These are phyloP conservation scores for Pulveroboletus frians DNA, from an alignment of 768 basidiomycete genomes.

Conservation along the genomic window DNA sequence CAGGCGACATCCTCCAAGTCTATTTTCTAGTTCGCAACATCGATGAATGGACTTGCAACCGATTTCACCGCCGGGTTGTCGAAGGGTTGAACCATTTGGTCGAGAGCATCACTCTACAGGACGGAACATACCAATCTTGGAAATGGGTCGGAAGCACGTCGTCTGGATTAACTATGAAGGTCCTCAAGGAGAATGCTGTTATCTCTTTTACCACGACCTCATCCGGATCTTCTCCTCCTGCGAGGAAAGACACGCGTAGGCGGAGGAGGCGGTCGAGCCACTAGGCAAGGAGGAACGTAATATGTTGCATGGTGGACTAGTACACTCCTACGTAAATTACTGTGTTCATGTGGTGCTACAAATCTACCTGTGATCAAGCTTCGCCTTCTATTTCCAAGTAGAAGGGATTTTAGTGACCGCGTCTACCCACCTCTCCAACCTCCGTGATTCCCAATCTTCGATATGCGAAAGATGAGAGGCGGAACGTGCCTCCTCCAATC, in stretches of 20 bases:
- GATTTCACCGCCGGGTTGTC: constrained; percentile 38
- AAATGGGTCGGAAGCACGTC: constrained; percentile 38
- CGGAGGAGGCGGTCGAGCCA: constrained; percentile 28
- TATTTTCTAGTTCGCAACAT: constrained; percentile 50
- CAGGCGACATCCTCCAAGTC: constrained; percentile 43
- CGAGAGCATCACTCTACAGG: constrained; percentile 30
- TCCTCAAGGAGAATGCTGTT: constrained; percentile 36
- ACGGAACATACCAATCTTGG: constrained; percentile 42
- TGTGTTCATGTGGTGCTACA: constrained; percentile 7
- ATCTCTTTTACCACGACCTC: constrained; percentile 26
- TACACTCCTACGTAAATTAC: not conserved
- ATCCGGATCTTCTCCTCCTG: constrained; percentile 23
- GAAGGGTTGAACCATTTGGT: constrained; percentile 36
- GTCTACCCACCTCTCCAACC: constrained; percentile 64
- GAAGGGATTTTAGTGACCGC: constrained; percentile 70
- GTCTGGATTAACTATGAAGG: constrained; percentile 13
- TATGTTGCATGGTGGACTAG: not conserved
- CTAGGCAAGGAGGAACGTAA: constrained; percentile 1
- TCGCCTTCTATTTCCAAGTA: constrained; percentile 54
- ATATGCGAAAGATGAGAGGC: constrained; percentile 64
- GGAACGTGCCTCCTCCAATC: constrained; percentile 61
- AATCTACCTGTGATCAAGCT: constrained; percentile 8
- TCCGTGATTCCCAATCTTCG: constrained; percentile 71
- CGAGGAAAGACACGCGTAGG: constrained; percentile 29
- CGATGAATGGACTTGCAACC: constrained; percentile 45